These are phyloP conservation scores for Termitomyces sp. DNA, from an alignment of 768 basidiomycete species.

Conservation along the genomic window DNA sequence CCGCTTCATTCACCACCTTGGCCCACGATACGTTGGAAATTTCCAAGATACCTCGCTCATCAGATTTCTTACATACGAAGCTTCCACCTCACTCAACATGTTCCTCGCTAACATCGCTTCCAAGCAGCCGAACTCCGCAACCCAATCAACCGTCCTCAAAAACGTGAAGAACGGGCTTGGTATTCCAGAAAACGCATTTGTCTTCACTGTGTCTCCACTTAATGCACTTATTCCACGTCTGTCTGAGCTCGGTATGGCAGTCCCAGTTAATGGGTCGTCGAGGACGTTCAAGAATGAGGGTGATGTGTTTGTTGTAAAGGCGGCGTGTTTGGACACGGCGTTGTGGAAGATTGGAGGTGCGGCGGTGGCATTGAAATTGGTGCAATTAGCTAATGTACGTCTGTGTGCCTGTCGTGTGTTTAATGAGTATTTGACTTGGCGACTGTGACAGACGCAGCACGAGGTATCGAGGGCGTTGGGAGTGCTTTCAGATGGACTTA, in stretches of 20 bases:
- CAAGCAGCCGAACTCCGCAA: conserved; percentile 21
- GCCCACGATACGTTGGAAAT: conserved; percentile 69
- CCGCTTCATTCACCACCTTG: conserved; percentile 74
- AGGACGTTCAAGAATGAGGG: conserved; percentile 31
- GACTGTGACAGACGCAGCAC: conserved; percentile 51
- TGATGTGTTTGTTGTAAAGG: conserved; percentile 55
- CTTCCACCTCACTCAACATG: conserved; percentile 79
- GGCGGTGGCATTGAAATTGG: conserved; percentile 61
- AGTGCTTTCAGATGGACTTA: conserved; percentile 71
- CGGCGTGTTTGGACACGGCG: conserved; percentile 62
- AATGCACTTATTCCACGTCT: conserved; percentile 19
- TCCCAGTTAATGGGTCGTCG: conserved; percentile 16
- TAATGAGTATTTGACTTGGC: not conserved
- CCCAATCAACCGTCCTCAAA: conserved; percentile 35
- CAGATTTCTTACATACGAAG: conserved; percentile 81
- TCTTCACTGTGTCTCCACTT: conserved; percentile 36
- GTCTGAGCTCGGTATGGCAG: conserved; percentile 12
- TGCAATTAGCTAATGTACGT: conserved; percentile 70
- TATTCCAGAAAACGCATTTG: conserved; percentile 28
- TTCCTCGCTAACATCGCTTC: conserved; percentile 47
- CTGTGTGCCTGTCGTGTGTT: not conserved
- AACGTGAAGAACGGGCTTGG: conserved; percentile 45
- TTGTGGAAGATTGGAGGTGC: conserved; percentile 84
- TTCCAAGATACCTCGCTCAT: conserved; percentile 69
- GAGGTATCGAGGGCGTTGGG: conserved; percentile 70